These are phyloP conservation scores for Cephalotrichum gorgonifer DNA, from an alignment of 2,329 filamentous ascomycete genomes.

Conservation along the genomic window DNA sequence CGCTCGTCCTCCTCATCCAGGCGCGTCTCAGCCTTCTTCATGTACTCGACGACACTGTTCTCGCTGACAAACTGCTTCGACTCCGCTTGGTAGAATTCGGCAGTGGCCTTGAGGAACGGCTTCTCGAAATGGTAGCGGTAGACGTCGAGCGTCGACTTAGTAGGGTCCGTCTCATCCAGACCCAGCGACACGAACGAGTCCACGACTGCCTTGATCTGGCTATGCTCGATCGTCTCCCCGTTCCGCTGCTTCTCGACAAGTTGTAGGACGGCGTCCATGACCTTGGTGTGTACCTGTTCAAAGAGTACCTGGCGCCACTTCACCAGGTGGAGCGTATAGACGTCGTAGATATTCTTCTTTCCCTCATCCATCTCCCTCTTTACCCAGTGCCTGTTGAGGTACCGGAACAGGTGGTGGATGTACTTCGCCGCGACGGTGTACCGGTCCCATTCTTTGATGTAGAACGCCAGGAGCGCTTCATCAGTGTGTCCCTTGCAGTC, in stretches of 20 bases:
- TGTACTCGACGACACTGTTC: conserved; percentile 97
- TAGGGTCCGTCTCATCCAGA: conserved; percentile 83
- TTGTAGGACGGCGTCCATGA: conserved; percentile 91
- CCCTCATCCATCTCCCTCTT: conserved; percentile 98
- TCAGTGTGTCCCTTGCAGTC: conserved; percentile 74
- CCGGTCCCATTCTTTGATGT: conserved; percentile 92
- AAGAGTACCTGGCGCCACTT: conserved; percentile 94
- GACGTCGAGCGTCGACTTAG: conserved; percentile 90
- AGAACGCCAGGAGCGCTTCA: conserved; percentile 82
- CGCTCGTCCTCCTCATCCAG: conserved; percentile 90
- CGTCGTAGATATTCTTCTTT: conserved; percentile 96
- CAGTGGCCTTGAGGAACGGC: conserved; percentile 81
- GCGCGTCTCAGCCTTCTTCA: conserved; percentile 95
- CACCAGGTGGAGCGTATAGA: conserved; percentile 92
- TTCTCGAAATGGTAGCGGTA: conserved; percentile 88
- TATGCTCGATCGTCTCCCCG: conserved; percentile 94
- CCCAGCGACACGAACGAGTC: conserved; percentile 94
- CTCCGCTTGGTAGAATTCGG: conserved; percentile 79
- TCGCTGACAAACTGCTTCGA: conserved; percentile 91
- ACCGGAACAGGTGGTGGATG: conserved; percentile 92
- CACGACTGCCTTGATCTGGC: conserved; percentile 93
- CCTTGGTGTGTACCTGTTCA: conserved; percentile 67
- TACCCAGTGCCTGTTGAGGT: conserved; percentile 97
- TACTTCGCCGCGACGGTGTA: conserved; percentile 96
- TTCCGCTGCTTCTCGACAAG: conserved; percentile 95